Evolutionary conservation across 2,329 filamentous ascomycete species (phyloP), one percentile per base, ranked within the genome.

Genomic region (Cytospora paraplurivora): DNA sequence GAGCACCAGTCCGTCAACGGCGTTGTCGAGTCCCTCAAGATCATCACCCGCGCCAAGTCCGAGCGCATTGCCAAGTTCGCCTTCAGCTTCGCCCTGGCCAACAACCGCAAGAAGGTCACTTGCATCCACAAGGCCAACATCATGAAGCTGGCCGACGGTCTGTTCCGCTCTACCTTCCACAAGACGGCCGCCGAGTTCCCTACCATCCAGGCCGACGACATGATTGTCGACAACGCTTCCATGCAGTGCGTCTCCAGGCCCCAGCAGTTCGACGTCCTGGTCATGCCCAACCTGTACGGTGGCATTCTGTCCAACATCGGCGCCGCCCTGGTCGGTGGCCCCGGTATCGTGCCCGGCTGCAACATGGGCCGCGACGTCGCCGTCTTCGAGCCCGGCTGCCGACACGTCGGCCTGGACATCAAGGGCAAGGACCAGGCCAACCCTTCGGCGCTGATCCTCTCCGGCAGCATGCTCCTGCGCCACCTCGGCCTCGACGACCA

Each of bases 121-220:
- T 97, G 94, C 84, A 98, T 99, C 77, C 95, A 99, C 90, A 99
- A 99, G 87, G 95, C 95, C 81, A 99, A 99, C 86, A 99, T 99
- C 84, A 99, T 99, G 95, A 99, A 99, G 87, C 86, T 99, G 65
- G 94, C 93, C 77, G 95, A 99, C 73, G 95, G 95, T 80, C 91
- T 99, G 63, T 99, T 99, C 92, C 91, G 95, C 78, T 94, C 89
- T 82, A 98, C 95, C 71, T 96, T 98, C 86, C 92, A 96, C 84
- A 85, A 88, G 74, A 88, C 95, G 71, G 91, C 93, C 70, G 91
- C 96, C 83, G 92, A 97, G 78, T 99, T 95, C 83, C 94, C 95
- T 66, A 96, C 92, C 68, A 85, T 99, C 72, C 91, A 97, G 84
- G 90, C 89, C 76, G 96, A 96, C 84, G 95, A 99, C 82, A 97